These are phyloP conservation scores for Nemania sp. DNA, from an alignment of 2,329 filamentous ascomycete genomes.

Conservation along the genomic window DNA sequence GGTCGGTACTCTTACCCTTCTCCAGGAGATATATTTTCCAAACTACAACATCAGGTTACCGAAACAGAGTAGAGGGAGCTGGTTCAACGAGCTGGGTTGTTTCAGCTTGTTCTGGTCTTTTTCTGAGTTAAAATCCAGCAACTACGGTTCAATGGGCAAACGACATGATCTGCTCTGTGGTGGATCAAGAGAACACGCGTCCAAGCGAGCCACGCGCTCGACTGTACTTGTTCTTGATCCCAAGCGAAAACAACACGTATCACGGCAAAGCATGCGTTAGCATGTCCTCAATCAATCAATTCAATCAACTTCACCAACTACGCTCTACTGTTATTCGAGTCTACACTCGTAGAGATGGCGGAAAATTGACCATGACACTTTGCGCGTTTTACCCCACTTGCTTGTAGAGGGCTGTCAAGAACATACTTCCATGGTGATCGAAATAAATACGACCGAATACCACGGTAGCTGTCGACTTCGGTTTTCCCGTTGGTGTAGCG, in stretches of 20 bases:
- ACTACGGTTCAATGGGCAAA: slow-evolving; percentile 36
- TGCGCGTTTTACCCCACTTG: no score
- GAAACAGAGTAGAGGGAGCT: slow-evolving; percentile 16
- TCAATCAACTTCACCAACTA: background rate
- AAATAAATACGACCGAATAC: no score
- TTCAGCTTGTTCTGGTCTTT: slow-evolving; percentile 25
- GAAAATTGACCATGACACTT: no score
- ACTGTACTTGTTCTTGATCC: slow-evolving; percentile 12
- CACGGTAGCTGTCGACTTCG: no score
- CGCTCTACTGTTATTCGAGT: background rate
- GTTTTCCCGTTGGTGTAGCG: no score
- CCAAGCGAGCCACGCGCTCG: slow-evolving; percentile 14
- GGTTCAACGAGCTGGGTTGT: slow-evolving; percentile 10
- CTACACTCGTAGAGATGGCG: background rate
- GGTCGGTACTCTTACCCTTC: background rate
- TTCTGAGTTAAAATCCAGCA: slow-evolving; percentile 29
- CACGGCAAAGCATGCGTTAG: slow-evolving; percentile 6
- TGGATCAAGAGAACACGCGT: slow-evolving; percentile 10
- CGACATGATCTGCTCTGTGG: slow-evolving; percentile 11
- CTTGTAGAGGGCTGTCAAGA: no score
- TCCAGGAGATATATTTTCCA: slow-evolving; percentile 23
- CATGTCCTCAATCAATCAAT: background rate
- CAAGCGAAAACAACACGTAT: background rate
- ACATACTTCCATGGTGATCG: no score
- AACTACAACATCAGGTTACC: slow-evolving; percentile 26